phyloP scores from a whole-genome alignment of 2,329 filamentous ascomycete species.

The Lasiodiplodia theobromae region DNA sequence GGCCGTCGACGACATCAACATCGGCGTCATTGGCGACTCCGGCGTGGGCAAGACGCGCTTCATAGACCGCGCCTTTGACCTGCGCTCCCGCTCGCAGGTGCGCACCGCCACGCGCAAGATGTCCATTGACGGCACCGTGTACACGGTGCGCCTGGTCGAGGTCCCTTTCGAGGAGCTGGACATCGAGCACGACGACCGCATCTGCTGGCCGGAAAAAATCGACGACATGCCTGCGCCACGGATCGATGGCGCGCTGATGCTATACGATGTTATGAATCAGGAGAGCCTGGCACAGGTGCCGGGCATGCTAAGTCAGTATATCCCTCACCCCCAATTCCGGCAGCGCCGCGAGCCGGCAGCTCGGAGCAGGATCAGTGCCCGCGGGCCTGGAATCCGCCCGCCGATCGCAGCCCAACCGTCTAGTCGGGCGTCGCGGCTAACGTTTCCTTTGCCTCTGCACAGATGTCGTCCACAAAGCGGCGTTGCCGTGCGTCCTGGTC shows the following conservation, averaged over 20 bases:
- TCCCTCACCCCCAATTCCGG: conserved; percentile 9
- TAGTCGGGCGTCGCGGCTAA: conserved; percentile 19
- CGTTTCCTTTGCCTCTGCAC: conserved; percentile 35
- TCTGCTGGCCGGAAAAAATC: conserved; percentile 64
- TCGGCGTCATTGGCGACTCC: conserved; percentile 63
- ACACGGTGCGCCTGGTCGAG: conserved; percentile 65
- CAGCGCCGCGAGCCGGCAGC: conserved; percentile 29
- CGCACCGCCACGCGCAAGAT: conserved; percentile 56
- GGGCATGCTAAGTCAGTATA: conserved; percentile 76
- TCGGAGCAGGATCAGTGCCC: conserved; percentile 33
- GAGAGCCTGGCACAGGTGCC: conserved; percentile 78
- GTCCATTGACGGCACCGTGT: conserved; percentile 62
- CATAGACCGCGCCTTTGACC: conserved; percentile 63
- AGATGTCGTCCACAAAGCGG: conserved; percentile 77
- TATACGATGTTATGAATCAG: conserved; percentile 86
- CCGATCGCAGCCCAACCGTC: conserved; percentile 24
- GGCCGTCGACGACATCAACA: conserved; percentile 61
- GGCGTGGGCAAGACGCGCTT: conserved; percentile 67
- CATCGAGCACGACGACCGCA: conserved; percentile 55
- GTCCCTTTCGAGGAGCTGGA: conserved; percentile 60
- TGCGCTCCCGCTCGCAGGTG: conserved; percentile 37
- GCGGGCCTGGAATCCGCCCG: conserved; percentile 5
- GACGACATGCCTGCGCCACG: conserved; percentile 74
- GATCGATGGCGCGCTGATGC: conserved; percentile 81
- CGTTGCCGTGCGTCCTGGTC: conserved; percentile 79